Conservation (phyloP, 306 rosid genomes). For the Vigna trinervia region DNA sequence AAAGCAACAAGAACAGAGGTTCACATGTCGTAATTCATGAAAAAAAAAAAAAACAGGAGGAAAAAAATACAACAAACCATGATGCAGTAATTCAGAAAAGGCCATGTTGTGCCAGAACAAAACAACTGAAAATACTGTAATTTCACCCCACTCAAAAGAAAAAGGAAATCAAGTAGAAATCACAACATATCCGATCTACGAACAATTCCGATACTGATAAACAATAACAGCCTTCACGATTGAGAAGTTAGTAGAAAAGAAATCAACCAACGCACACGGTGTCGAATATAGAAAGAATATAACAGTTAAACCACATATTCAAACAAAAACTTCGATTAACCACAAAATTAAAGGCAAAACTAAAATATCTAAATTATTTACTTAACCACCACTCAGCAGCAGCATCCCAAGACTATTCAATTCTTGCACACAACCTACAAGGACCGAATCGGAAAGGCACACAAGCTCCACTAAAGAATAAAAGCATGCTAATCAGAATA, state of each 20-base stretch:
- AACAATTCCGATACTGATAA: conserved; percentile 11
- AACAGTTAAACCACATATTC: neutral
- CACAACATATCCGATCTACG: conserved; percentile 10
- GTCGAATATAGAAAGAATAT: conserved; percentile 3
- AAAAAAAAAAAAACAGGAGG: neutral
- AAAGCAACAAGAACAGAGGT: conserved; percentile 35
- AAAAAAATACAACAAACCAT: neutral
- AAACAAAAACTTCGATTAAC: neutral
- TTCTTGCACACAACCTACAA: conserved; percentile 1
- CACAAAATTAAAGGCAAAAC: conserved; percentile 5
- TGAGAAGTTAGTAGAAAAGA: neutral
- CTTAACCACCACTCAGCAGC: neutral
- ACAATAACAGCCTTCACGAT: neutral
- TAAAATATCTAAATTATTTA: neutral
- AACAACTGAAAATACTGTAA: neutral
- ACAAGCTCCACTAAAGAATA: neutral
- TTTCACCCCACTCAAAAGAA: conserved; percentile 16
- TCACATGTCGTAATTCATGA: conserved; percentile 5
- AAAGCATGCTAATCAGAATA: conserved; percentile 13
- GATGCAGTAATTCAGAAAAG: conserved; percentile 31
- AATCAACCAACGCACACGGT: neutral
- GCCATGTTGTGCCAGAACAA: neutral
- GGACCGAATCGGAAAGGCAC: conserved; percentile 4
- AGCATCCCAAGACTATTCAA: conserved; percentile 11
- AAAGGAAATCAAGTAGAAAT: neutral